phyloP scores from a whole-genome alignment of 495 filamentous ascomycete species.

The Aspergillus biplanus region DNA sequence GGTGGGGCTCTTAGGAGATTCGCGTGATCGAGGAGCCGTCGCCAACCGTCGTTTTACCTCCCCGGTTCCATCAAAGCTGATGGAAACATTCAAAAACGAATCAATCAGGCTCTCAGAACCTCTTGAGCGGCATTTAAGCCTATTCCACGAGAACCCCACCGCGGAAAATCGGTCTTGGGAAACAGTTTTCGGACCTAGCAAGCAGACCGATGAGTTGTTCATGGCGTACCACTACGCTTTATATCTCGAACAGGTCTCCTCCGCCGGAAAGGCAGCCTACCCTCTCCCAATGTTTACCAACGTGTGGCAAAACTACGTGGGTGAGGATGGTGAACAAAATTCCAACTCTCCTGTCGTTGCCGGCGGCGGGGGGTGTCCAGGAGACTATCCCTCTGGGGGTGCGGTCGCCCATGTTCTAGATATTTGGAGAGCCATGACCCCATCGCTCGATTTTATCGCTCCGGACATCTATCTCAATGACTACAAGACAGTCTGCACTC shows the following conservation, averaged over 20 bases:
- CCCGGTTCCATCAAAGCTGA: constrained; percentile 38
- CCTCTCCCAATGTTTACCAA: constrained; percentile 52
- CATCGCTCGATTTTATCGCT: constrained; percentile 51
- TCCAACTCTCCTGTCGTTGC: constrained; percentile 39
- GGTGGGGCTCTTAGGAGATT: constrained; percentile 48
- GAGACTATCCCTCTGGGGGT: constrained; percentile 54
- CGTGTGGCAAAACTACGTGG: constrained; percentile 48
- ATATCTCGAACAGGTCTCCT: constrained; percentile 48
- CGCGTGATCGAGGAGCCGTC: constrained; percentile 41
- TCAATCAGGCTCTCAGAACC: constrained; percentile 37
- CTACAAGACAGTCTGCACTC: constrained; percentile 41
- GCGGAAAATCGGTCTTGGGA: constrained; percentile 33
- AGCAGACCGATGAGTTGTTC: constrained; percentile 52
- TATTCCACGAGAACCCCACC: constrained; percentile 23
- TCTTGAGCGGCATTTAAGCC: constrained; percentile 29
- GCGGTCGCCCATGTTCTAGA: constrained; percentile 47
- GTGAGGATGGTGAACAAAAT: constrained; percentile 30
- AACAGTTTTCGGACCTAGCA: constrained; percentile 42
- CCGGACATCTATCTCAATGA: constrained; percentile 55
- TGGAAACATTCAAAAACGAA: constrained; percentile 34
- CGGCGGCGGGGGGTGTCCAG: constrained; percentile 47
- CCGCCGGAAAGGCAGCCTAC: constrained; percentile 46
- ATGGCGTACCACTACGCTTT: constrained; percentile 53
- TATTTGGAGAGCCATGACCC: constrained; percentile 48
- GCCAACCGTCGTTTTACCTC: constrained; percentile 40